Base-by-base conservation (phyloP, 345 rosid species). In the Clarkia xantiana region DNA sequence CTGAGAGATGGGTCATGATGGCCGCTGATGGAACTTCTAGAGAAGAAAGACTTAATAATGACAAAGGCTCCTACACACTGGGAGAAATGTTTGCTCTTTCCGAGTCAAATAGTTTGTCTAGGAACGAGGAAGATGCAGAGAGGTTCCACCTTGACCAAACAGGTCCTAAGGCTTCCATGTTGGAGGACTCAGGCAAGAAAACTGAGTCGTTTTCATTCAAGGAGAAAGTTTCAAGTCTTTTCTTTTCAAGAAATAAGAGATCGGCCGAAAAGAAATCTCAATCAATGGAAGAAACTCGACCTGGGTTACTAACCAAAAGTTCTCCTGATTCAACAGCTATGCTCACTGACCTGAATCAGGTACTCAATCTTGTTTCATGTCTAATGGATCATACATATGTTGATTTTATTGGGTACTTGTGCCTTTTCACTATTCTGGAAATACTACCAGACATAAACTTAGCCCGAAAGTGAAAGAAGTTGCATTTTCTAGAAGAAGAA, bases 1-100 rank as follows among this genome's bases (percentile, higher is more conserved):
- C 96, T 14, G 99, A 87, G 61, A 82, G 99, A 72, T 91, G 96
- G 98, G 94, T 93, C 45, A 67, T 72, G 76, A 76, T 84, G 86
- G 61, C 96, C 53, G 76, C 76, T 51, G 74, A 66, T 64, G 79
- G 77, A 53, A 79, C 56, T 66, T 55, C 67, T 51, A 76, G 65
- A 39, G 84, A 75, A 29, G 36, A 29, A 29, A 75, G 68, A 42
- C 62, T 42, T 56, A 40, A 7, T 3, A 7, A 66, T 43, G 54
- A 71, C 51, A 75, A 69, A 71, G 77, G 80, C 67, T 91, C 96
- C 40, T 80, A 81, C 43, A 84, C 94, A 16, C 67, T 87, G 66
- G 96, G 96, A 3, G 96, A 84, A 65, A 87, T 91, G 96, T 95
- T 86, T 71, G 83, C 90, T 2, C 80, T 91, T 51, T 73, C 82